phyloP scores from a whole-genome alignment of 768 basidiomycete species.

The Naganishia vaughanmartiniae region DNA sequence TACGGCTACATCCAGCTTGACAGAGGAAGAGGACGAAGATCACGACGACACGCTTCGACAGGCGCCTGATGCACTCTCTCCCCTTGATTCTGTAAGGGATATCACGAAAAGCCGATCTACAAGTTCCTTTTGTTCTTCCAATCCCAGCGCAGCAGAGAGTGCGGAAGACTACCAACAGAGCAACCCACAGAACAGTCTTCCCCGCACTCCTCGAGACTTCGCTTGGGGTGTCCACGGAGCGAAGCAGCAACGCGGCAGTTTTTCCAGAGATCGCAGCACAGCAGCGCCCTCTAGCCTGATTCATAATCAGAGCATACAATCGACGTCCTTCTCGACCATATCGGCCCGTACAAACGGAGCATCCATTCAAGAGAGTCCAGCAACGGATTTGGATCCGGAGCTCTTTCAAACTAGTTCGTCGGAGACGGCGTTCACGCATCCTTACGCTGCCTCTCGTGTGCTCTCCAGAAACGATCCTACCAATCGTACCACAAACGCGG shows the following conservation, averaged over 20 bases:
- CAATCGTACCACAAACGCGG: background rate
- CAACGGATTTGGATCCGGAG: background rate
- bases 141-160: background rate
- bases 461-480: background rate
- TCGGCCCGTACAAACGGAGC: background rate
- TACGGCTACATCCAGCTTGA: background rate
- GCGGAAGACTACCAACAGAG: background rate
- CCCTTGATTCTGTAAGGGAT: background rate
- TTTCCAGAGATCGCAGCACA: background rate
- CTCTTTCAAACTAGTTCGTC: background rate
- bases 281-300: background rate
- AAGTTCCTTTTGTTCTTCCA: conserved; percentile 20
- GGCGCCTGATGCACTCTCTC: background rate
- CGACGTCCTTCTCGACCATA: background rate
- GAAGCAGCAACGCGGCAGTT: background rate
- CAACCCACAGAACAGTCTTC: background rate
- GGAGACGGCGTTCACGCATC: background rate
- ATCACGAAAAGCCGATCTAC: background rate
- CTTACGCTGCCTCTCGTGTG: conserved; percentile 5
- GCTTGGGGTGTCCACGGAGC: conserved; percentile 2
- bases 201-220: background rate
- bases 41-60: background rate
- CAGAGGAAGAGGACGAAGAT: background rate
- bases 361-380: background rate
- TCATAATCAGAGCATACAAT: background rate